Percentiles rank a stretch among this genome's conserved stretches.
phyloP scores from a whole-genome alignment of 2,329 filamentous ascomycete genomes.

The Exophiala alcalophila region DNA sequence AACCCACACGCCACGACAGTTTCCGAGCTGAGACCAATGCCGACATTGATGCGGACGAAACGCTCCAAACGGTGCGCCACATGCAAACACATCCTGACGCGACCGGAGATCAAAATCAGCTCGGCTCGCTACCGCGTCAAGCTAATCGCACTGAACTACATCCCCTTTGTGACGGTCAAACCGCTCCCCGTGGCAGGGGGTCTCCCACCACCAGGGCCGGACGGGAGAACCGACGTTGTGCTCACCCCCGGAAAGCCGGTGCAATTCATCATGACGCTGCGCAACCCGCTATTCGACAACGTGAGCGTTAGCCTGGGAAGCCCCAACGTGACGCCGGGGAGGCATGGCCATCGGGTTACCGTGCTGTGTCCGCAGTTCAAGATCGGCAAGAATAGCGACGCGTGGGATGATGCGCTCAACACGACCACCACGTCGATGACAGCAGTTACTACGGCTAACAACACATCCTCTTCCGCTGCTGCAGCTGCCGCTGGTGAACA shows the following conservation, averaged over 20 bases:
- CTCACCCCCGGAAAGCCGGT: constrained; percentile 52
- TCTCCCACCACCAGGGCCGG: constrained; percentile 30
- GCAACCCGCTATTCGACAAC: constrained; percentile 89
- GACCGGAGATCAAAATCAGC: constrained; percentile 85
- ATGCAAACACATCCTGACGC: constrained; percentile 92
- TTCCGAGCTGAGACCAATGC: constrained; percentile 74
- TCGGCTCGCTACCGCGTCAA: constrained; percentile 91
- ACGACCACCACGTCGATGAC: constrained; percentile 35
- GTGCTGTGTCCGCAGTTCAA: constrained; percentile 93
- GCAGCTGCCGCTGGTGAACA: constrained; percentile 61
- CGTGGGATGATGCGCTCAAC: constrained; percentile 86
- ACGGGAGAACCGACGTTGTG: constrained; percentile 42
- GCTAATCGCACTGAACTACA: constrained; percentile 81
- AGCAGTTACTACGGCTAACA: constrained; percentile 44
- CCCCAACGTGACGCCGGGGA: constrained; percentile 72
- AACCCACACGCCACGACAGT: constrained; percentile 56
- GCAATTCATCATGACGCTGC: constrained; percentile 85
- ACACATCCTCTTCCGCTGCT: too few relatives aligned
- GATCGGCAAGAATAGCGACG: constrained; percentile 88
- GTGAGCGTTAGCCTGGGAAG: constrained; percentile 86
- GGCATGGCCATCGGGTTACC: constrained; percentile 76
- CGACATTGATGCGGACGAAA: constrained; percentile 82
- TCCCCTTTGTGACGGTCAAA: constrained; percentile 70
- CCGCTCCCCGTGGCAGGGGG: constrained; percentile 47
- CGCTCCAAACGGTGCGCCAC: constrained; percentile 88